phyloP scores from a whole-genome alignment of 805 yeast species.

The Lachancea dasiensis region DNA sequence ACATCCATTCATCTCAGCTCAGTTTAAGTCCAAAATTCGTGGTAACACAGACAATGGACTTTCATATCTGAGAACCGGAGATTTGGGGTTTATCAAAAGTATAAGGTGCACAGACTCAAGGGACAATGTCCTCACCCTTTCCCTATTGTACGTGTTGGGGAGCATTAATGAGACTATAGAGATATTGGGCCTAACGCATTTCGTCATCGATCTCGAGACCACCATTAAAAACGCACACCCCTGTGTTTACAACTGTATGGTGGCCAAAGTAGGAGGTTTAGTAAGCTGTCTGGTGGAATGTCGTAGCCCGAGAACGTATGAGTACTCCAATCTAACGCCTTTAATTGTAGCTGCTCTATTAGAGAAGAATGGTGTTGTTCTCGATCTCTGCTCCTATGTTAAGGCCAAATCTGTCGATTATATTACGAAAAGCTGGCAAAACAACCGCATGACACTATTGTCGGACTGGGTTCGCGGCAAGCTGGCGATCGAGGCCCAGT shows the following conservation, averaged over 20 bases:
- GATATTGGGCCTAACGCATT: constrained; percentile 83
- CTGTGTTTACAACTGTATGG: constrained; percentile 46
- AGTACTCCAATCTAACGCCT: constrained; percentile 67
- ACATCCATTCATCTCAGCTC: constrained; percentile 47
- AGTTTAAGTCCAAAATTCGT: constrained; percentile 57
- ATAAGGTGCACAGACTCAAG: constrained; percentile 42
- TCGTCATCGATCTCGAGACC: constrained; percentile 76
- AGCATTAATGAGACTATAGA: constrained; percentile 83
- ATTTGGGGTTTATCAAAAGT: constrained; percentile 84
- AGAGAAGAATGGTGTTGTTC: constrained; percentile 71
- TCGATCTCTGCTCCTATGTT: constrained; percentile 81
- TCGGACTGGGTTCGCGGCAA: constrained; percentile 47
- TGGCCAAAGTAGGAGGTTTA: constrained; percentile 78
- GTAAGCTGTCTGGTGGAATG: constrained; percentile 70
- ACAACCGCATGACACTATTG: constrained; percentile 68
- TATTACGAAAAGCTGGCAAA: constrained; percentile 69
- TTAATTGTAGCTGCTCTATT: constrained; percentile 73
- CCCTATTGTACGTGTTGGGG: constrained; percentile 80
- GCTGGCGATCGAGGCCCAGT: constrained; percentile 38
- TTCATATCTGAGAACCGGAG: constrained; percentile 82
- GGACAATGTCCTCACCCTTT: constrained; percentile 45
- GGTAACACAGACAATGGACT: constrained; percentile 56
- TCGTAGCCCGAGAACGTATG: constrained; percentile 40
- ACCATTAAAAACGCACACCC: constrained; percentile 51
- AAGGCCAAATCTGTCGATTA: constrained; percentile 45